Base-by-base conservation (phyloP, 495 filamentous ascomycete genomes). In the Penicillium goetzii region DNA sequence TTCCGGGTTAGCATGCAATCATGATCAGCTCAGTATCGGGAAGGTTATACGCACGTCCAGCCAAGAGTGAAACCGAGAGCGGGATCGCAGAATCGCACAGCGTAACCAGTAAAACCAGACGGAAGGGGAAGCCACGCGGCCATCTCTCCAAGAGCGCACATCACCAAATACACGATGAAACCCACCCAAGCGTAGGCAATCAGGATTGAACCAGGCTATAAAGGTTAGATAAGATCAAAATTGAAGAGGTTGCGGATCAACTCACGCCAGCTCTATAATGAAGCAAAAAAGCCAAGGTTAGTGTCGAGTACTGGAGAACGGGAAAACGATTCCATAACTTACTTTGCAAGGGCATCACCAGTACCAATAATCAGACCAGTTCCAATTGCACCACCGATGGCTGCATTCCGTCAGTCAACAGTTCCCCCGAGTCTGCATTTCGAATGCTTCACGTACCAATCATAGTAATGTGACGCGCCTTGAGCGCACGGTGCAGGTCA, bases 331-430 rank as follows among this genome's bases (percentile, higher is more conserved):
- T 7, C 30, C 26, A 45, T 15, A 10, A 69, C 76, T 67, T 71
- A 79, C 76, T 84, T 82, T 56, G 85, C 83, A 33, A 91, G 83
- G 50, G 88, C 86, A 57, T 83, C 78, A 38, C 89, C 88, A 41
- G 88, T 91, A 68, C 84, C 86, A 62, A 88, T 87, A 66, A 87
- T 84, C 55, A 88, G 72, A 62, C 87, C 89, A 56, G 91, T 93
- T 67, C 91, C 92, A 66, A 96, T 90, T 23, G 92, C 92, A 68
- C 92, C 92, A 55, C 92, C 92, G 70, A 96, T 93, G 12, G 92
- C 92, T 82, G 17, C 6, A 40, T 8, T 11, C 3, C 4, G 11
- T 57, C 15, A 43, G 34, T 23, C 4, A 11, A 25, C 3, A 10
- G 6, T 21, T 30, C 34, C 5, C 0, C 25, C 11, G 17, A 23